Evolutionary conservation across 441 rosid genomes (phyloP).

Genomic region (Capsella rubella): DNA sequence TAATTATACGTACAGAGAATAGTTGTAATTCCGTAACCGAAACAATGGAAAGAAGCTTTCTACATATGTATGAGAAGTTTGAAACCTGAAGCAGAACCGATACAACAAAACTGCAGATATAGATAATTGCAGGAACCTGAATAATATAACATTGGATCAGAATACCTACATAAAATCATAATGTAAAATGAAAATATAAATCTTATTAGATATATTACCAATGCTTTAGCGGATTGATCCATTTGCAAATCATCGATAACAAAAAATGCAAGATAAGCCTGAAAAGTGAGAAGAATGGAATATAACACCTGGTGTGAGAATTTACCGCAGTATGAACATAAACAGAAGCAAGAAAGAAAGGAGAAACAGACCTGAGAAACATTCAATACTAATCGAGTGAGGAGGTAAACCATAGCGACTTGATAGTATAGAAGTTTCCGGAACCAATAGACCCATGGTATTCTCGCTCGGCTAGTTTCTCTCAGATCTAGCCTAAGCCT

Average conservation of each 20-base stretch:
- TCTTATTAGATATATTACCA: slow-evolving; percentile 54
- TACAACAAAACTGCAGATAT: slow-evolving; percentile 81
- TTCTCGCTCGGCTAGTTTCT: slow-evolving; percentile 59
- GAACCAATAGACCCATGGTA: slow-evolving; percentile 94
- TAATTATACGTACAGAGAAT: background rate
- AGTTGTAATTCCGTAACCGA: background rate
- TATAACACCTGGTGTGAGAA: slow-evolving; percentile 20
- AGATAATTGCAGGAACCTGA: slow-evolving; percentile 94
- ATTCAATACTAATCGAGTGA: slow-evolving; percentile 85
- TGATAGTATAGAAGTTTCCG: slow-evolving; percentile 84
- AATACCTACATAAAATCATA: background rate
- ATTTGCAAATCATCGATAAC: slow-evolving; percentile 85
- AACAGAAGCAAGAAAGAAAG: slow-evolving; percentile 8
- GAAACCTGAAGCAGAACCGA: slow-evolving; percentile 85
- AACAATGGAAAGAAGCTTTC: slow-evolving; percentile 12
- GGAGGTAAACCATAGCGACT: slow-evolving; percentile 88
- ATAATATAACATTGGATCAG: slow-evolving; percentile 26
- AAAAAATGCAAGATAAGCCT: slow-evolving; percentile 96
- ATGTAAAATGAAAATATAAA: background rate
- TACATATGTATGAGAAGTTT: slow-evolving; percentile 7
- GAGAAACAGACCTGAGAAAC: slow-evolving; percentile 80
- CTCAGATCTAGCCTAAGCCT: slow-evolving; percentile 56
- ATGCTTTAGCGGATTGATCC: slow-evolving; percentile 91
- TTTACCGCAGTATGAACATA: background rate
- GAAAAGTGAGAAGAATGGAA: slow-evolving; percentile 48